Percentiles rank a stretch among this genome's conserved stretches.
These are phyloP conservation scores for Pichia insulana DNA, from an alignment of 805 yeast species.

Conservation along the genomic window DNA sequence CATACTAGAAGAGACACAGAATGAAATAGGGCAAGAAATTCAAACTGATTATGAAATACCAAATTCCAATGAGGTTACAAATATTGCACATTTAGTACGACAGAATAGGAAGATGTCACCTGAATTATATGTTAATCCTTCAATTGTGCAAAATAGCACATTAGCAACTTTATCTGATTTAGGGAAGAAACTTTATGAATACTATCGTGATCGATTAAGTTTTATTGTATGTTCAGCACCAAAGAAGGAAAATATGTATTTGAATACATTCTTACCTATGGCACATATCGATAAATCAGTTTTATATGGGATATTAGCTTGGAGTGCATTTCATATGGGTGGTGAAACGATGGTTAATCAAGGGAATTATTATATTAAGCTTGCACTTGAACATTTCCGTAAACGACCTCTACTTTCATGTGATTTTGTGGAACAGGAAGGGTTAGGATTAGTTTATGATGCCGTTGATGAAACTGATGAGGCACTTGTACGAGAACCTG, in stretches of 20 bases:
- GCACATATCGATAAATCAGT: slow-evolving; percentile 45
- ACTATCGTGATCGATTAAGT: slow-evolving; percentile 39
- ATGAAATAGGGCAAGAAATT: too few relatives aligned
- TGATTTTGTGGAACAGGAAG: slow-evolving; percentile 13
- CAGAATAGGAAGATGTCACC: slow-evolving; percentile 5
- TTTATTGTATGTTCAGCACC: slow-evolving; percentile 41
- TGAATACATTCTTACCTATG: slow-evolving; percentile 45
- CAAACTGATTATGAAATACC: too few relatives aligned
- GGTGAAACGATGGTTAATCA: slow-evolving; percentile 34
- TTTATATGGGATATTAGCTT: slow-evolving; percentile 42
- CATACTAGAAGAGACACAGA: too few relatives aligned
- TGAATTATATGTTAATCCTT: slow-evolving; percentile 23
- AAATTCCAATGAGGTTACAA: too few relatives aligned
- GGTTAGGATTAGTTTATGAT: slow-evolving; percentile 19
- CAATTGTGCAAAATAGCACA: slow-evolving; percentile 21
- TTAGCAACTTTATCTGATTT: slow-evolving; percentile 25
- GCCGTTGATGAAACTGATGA: slow-evolving; percentile 22
- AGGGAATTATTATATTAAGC: slow-evolving; percentile 39
- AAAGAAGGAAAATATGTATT: slow-evolving; percentile 40
- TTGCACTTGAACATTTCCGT: slow-evolving; percentile 37
- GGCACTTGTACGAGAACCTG: slow-evolving; percentile 12
- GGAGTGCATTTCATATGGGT: slow-evolving; percentile 48
- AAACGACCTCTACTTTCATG: slow-evolving; percentile 23
- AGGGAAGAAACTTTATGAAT: slow-evolving; percentile 32
- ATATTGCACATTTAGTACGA: not conserved